Evolutionary conservation across 2,329 filamentous ascomycete species (phyloP).

Genomic region (Domatiomyces catenatus): DNA sequence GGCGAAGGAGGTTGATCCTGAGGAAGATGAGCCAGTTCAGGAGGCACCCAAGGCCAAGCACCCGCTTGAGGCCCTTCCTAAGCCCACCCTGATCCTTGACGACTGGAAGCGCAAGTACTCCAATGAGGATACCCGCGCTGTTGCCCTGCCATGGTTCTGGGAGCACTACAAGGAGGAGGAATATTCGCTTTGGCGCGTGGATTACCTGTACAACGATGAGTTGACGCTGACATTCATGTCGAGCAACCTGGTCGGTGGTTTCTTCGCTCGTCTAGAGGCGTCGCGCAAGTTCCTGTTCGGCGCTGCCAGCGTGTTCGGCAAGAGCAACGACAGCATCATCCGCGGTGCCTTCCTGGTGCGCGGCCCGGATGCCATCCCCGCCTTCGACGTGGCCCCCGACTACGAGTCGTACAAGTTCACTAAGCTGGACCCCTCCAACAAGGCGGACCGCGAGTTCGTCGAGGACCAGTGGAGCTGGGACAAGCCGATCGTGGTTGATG

Average conservation of each 20-base stretch:
- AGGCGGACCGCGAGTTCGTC: slow-evolving; percentile 72
- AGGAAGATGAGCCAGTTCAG: slow-evolving; percentile 44
- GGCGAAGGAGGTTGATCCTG: slow-evolving; percentile 38
- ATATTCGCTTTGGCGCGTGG: slow-evolving; percentile 85
- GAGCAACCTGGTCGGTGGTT: slow-evolving; percentile 93
- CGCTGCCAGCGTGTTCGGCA: slow-evolving; percentile 72
- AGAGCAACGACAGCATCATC: slow-evolving; percentile 77
- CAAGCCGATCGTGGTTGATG: slow-evolving; percentile 60
- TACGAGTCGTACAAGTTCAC: slow-evolving; percentile 91
- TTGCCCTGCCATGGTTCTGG: slow-evolving; percentile 95
- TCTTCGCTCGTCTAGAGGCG: slow-evolving; percentile 91
- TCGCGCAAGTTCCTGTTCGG: slow-evolving; percentile 98
- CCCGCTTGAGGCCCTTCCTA: slow-evolving; percentile 71
- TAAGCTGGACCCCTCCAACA: slow-evolving; percentile 83
- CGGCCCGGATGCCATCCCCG: slow-evolving; percentile 69
- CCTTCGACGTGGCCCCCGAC: slow-evolving; percentile 94
- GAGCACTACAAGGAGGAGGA: slow-evolving; percentile 85
- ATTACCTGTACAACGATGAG: slow-evolving; percentile 99
- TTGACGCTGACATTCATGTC: slow-evolving; percentile 97
- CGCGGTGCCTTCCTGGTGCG: slow-evolving; percentile 89
- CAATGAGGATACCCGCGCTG: slow-evolving; percentile 71
- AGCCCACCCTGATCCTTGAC: slow-evolving; percentile 68
- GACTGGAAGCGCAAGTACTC: slow-evolving; percentile 99
- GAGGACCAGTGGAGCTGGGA: slow-evolving; percentile 88
- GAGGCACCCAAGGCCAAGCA: slow-evolving; percentile 86